Evolutionary conservation across 2,329 filamentous ascomycete species (phyloP), one percentile per base, ranked within the genome.

Genomic region (Calonectria montana): DNA sequence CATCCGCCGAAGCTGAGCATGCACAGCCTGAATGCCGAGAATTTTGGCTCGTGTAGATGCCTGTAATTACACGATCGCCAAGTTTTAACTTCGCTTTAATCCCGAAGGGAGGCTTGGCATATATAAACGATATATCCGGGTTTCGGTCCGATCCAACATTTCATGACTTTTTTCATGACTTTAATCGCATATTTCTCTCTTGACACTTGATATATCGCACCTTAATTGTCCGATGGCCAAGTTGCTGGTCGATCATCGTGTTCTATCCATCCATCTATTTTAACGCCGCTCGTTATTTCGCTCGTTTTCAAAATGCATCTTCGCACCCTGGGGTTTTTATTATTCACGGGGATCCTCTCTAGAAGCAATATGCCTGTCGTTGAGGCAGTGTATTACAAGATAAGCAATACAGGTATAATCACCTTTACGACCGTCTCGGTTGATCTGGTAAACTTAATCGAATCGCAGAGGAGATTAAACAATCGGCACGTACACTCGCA

Each of bases 401-500:
- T 84, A 15, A 78, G 79, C 48, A 81, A 76, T 13, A 76, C 78
- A 39, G 81, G 82, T 84, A 75, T 16, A 29, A 3, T 41, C 10
- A n/a, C 21, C 31, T 18, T 23, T 23, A 16, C 16, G 47, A 12
- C 0, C 6, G 0, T 15, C 2, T 2, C n/a, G 69, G 31, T 15
- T 27, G 1, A 16, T 47, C 64, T 2, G 69, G 23, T 0, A 0
- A 4, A 6, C 3, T 21, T 68, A 27, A 53, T 15, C 45, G 25
- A 15, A 15, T 7, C 25, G 3, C 47, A 89, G 88, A 81, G 3
- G 85, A 86, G 12, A 88, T 89, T 73, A 86, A 84, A 53, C 63
- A 81, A 3, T 84, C 87, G 0, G 86, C 88, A n/a, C 79, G 82
- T 48, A 83, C 82, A 13, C 84, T 90, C 21, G 88, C 88, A 15